phyloP scores from a whole-genome alignment of 768 basidiomycete species.

The Suillus clintonianus region DNA sequence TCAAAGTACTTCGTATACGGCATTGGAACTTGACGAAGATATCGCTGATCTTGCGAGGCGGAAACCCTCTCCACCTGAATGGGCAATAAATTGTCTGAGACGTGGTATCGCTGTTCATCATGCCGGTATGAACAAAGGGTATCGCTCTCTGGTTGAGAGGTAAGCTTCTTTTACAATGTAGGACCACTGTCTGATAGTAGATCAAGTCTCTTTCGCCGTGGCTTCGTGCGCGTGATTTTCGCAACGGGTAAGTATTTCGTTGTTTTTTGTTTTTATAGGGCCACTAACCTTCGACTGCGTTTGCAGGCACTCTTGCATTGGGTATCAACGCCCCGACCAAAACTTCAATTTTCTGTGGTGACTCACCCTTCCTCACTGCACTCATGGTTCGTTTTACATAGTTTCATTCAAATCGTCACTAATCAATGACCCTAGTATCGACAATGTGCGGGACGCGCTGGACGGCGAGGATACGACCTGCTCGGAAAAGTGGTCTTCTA shows the following conservation, averaged over 20 bases:
- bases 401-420: background rate
- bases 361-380: slow-evolving; percentile 61
- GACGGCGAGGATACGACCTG: slow-evolving; percentile 69
- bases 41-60: slow-evolving; percentile 37
- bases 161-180: slow-evolving; percentile 15
- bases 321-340: slow-evolving; percentile 77
- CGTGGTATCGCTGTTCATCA: slow-evolving; percentile 74
- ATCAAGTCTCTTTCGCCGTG: slow-evolving; percentile 57
- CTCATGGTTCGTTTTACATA: slow-evolving; percentile 47
- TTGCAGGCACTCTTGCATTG: slow-evolving; percentile 62
- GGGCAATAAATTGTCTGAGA: slow-evolving; percentile 49
- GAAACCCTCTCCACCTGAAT: slow-evolving; percentile 36
- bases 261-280: background rate
- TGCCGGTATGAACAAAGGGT: slow-evolving; percentile 65
- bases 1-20: slow-evolving; percentile 41
- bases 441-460: slow-evolving; percentile 74
- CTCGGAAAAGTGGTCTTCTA: slow-evolving; percentile 75
- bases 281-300: slow-evolving; percentile 1
- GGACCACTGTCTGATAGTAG: slow-evolving; percentile 1
- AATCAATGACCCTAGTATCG: slow-evolving; percentile 49
- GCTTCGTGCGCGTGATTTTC: slow-evolving; percentile 65
- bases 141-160: slow-evolving; percentile 61
- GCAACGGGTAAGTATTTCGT: slow-evolving; percentile 52
- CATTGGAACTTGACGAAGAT: slow-evolving; percentile 50
- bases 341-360: slow-evolving; percentile 63